These are phyloP conservation scores for Rhodotorula sp. DNA, from an alignment of 1,284 basidiomycete species.

Conservation along the genomic window DNA sequence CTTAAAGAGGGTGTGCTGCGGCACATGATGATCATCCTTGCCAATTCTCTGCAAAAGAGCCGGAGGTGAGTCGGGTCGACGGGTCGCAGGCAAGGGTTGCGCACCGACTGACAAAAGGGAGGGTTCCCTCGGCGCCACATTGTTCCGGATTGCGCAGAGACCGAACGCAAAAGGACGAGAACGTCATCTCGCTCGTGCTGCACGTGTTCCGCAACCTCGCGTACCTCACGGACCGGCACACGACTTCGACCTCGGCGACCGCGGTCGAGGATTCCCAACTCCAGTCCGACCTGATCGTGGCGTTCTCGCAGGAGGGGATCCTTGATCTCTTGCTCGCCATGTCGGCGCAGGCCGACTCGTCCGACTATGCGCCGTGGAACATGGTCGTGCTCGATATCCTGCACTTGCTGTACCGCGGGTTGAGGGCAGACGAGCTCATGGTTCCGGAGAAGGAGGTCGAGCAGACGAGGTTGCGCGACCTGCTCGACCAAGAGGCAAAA, in stretches of 20 bases:
- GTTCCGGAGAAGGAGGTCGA: constrained; percentile 65
- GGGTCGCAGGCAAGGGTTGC: background rate
- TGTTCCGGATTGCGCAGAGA: constrained; percentile 50
- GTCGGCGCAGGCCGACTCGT: constrained; percentile 70
- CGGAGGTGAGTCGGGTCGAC: constrained; percentile 43
- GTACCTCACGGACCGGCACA: constrained; percentile 76
- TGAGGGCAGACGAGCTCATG: constrained; percentile 63
- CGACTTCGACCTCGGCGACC: constrained; percentile 68
- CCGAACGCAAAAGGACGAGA: constrained; percentile 72
- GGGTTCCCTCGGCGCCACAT: too few relatives aligned
- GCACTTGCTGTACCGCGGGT: constrained; percentile 77
- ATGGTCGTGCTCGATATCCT: constrained; percentile 85
- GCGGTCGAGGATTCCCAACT: constrained; percentile 71
- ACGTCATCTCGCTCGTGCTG: constrained; percentile 82
- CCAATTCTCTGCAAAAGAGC: constrained; percentile 47
- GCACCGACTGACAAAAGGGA: background rate
- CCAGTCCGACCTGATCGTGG: constrained; percentile 62
- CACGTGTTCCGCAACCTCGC: constrained; percentile 86
- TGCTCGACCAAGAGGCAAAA: constrained; percentile 54
- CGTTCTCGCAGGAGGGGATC: constrained; percentile 69
- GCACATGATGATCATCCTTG: constrained; percentile 50
- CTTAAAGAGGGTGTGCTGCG: constrained; percentile 44
- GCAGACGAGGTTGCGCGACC: constrained; percentile 43
- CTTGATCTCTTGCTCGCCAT: constrained; percentile 78
- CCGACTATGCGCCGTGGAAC: constrained; percentile 77